Conservation (phyloP, 345 rosid species). For the Pistacia integerrima region DNA sequence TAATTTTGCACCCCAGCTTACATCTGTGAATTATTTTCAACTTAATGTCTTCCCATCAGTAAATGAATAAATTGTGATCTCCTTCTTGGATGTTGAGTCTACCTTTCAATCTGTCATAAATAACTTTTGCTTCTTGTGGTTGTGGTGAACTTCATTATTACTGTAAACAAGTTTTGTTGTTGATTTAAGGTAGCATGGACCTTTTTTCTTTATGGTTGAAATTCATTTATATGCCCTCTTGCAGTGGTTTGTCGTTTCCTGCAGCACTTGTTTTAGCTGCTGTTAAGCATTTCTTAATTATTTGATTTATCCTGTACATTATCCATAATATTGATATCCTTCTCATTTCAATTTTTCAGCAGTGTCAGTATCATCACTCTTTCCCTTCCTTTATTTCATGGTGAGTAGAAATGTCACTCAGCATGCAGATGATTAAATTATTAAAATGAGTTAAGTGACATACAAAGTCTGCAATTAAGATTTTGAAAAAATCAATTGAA, state of each 20-base stretch:
- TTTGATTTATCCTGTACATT: background rate
- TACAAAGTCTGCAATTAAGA: no score
- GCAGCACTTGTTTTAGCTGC: background rate
- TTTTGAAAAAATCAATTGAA: no score
- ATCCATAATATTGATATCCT: background rate
- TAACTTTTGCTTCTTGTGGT: background rate
- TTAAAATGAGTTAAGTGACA: no score
- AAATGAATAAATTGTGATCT: no score
- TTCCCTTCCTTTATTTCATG: slow-evolving; percentile 92
- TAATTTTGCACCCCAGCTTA: background rate
- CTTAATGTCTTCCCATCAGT: no score
- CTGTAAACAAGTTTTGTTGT: background rate
- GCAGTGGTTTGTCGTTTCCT: background rate
- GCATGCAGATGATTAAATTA: background rate
- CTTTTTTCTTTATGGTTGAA: background rate
- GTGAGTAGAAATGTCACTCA: slow-evolving; percentile 43
- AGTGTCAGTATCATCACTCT: slow-evolving; percentile 81
- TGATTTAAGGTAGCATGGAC: background rate
- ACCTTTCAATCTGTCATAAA: no score
- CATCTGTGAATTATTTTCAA: no score
- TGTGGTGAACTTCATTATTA: background rate
- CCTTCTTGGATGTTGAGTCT: no score
- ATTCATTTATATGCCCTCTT: background rate
- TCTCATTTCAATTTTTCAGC: slow-evolving; percentile 51
- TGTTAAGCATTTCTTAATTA: background rate